Evolutionary conservation across 352 stramenopile species (phyloP).

Genomic region (Plasmopara muralis): DNA sequence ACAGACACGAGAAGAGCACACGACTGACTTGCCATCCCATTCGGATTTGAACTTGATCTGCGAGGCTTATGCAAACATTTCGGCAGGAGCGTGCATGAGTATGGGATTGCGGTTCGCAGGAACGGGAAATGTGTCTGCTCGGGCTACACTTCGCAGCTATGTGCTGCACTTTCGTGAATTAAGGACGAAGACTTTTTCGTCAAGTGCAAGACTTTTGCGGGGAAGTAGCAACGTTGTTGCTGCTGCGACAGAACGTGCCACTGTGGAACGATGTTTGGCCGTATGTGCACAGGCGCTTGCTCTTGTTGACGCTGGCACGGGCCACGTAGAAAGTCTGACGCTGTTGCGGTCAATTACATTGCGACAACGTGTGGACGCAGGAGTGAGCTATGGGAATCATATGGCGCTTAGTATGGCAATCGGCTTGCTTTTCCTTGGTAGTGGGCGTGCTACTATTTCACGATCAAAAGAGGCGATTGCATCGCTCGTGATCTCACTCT

Average conservation of each 20-base stretch:
- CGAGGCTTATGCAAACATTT: conserved; percentile 92
- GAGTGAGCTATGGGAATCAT: conserved; percentile 93
- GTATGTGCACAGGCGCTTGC: conserved; percentile 88
- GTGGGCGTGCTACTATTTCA: conserved; percentile 90
- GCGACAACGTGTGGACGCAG: conserved; percentile 63
- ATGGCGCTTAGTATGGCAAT: conserved; percentile 93
- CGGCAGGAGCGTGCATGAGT: conserved; percentile 92
- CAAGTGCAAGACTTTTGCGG: conserved; percentile 23
- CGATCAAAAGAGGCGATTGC: conserved; percentile 87
- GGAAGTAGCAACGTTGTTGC: conserved; percentile 43
- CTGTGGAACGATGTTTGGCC: conserved; percentile 92
- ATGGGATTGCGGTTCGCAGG: conserved; percentile 94
- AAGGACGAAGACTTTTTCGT: conserved; percentile 35
- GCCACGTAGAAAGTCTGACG: conserved; percentile 90
- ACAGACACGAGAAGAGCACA: conserved; percentile 5
- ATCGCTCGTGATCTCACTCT: conserved; percentile 92
- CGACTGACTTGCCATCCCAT: conserved; percentile 21
- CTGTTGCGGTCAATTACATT: conserved; percentile 86
- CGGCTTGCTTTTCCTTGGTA: conserved; percentile 94
- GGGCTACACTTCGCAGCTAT: conserved; percentile 52
- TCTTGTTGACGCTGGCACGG: conserved; percentile 94
- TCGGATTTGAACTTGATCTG: conserved; percentile 87
- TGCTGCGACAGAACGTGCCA: conserved; percentile 68
- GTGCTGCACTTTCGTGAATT: conserved; percentile 77
- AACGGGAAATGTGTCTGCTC: conserved; percentile 54